Conservation (phyloP, 1,284 basidiomycete species). For the Ceratobasidium papillatum region DNA sequence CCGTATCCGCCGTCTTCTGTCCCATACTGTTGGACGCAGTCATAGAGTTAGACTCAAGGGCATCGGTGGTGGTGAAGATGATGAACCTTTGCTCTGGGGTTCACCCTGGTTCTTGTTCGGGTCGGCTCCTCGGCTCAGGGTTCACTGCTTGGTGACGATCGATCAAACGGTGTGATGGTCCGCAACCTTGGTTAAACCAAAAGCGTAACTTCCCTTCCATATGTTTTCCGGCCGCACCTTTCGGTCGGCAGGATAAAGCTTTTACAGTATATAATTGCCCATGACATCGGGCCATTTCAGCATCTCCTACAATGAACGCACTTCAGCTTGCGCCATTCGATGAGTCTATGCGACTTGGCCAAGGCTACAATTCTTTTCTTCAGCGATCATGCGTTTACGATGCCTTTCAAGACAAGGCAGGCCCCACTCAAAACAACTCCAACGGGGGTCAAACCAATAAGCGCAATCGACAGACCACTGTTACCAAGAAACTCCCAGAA, state of each 20-base stretch:
- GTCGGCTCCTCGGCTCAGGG: background rate
- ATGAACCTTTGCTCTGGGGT: no score
- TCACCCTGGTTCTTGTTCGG: background rate
- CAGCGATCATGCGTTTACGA: background rate
- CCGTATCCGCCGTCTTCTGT: background rate
- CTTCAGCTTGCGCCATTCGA: slow-evolving; percentile 13
- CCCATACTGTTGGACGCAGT: background rate
- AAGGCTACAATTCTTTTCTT: slow-evolving; percentile 19
- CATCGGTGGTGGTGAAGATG: background rate
- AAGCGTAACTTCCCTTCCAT: background rate
- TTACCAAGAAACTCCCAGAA: background rate
- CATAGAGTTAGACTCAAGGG: background rate
- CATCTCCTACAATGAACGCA: background rate
- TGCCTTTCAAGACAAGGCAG: background rate
- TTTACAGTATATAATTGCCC: background rate
- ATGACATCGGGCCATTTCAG: background rate
- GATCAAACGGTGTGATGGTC: background rate
- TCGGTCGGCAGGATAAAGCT: background rate
- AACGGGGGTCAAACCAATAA: background rate
- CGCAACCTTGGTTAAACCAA: background rate
- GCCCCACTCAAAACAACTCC: background rate
- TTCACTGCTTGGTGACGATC: background rate
- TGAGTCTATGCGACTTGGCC: slow-evolving; percentile 26
- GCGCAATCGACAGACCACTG: background rate
- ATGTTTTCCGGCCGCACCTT: background rate